These are phyloP conservation scores for Ceratocystis destructans DNA, from an alignment of 2,329 filamentous ascomycete species.

Conservation along the genomic window DNA sequence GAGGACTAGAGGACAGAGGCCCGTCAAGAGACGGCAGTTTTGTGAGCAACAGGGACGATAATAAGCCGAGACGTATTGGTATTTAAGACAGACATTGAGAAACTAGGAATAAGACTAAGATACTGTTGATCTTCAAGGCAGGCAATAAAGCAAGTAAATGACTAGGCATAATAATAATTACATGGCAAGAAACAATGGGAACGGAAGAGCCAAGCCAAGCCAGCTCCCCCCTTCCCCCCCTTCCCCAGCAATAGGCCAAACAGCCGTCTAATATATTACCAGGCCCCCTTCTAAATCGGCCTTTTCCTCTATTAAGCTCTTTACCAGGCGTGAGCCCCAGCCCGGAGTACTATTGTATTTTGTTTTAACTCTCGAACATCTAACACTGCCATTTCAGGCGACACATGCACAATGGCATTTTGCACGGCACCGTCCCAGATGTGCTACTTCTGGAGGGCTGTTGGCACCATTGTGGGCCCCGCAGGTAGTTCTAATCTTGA, in stretches of 20 bases:
- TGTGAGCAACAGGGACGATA: background rate
- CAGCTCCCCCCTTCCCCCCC: too few species aligned
- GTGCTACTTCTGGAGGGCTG: constrained; percentile 13
- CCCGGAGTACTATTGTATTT: constrained; percentile 14
- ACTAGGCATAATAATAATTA: background rate
- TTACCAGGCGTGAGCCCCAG: background rate
- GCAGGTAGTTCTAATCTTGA: too few species aligned
- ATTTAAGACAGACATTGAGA: background rate
- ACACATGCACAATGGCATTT: constrained; percentile 9
- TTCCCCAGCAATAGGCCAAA: background rate
- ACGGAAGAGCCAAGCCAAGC: background rate
- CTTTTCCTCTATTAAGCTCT: background rate
- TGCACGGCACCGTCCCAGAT: constrained; percentile 16
- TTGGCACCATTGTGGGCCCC: too few species aligned
- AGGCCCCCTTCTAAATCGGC: background rate
- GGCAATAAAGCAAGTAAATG: background rate
- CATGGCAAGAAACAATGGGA: background rate
- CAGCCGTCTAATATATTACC: background rate
- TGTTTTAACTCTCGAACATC: constrained; percentile 11
- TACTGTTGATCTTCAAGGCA: background rate
- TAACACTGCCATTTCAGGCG: constrained; percentile 11
- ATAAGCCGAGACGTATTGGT: background rate
- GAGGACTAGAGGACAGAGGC: background rate
- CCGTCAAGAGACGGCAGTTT: background rate
- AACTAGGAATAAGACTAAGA: background rate